Evolutionary conservation across 805 yeast species (phyloP).

Genomic region (Saccharomycopsis olivae): DNA sequence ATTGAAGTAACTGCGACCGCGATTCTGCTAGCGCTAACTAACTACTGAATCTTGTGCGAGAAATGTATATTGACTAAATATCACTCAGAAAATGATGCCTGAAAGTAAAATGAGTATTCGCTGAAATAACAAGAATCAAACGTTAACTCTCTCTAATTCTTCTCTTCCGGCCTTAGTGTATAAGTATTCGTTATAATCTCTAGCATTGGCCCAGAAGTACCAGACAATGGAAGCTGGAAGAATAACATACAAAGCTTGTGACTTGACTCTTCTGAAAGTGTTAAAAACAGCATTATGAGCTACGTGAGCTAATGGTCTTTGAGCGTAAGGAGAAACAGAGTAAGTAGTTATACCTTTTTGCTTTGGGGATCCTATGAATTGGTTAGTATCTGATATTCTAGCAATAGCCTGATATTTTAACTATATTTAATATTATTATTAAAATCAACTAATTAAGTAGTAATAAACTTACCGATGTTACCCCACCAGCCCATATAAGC

Average conservation of each 20-base stretch:
- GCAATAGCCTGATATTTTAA: not conserved
- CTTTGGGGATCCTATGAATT: conserved; percentile 46
- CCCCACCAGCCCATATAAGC: conserved; percentile 99
- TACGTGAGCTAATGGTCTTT: conserved; percentile 82
- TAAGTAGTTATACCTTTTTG: conserved; percentile 82
- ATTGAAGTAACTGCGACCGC: no score
- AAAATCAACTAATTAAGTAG: not conserved
- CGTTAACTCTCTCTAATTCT: conserved; percentile 82
- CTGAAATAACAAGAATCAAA: no score
- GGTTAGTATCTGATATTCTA: not conserved
- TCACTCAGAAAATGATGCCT: no score
- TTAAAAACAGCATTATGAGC: conserved; percentile 82
- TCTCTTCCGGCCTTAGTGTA: conserved; percentile 98
- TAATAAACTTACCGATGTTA: conserved; percentile 44
- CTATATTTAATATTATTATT: not conserved
- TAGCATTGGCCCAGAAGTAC: conserved; percentile 78
- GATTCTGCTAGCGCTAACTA: no score
- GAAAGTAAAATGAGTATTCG: no score
- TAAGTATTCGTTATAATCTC: conserved; percentile 85
- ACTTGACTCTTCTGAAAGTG: conserved; percentile 85
- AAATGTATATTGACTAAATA: no score
- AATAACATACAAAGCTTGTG: conserved; percentile 68
- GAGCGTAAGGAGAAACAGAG: conserved; percentile 89
- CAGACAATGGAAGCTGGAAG: conserved; percentile 75
- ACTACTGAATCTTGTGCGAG: no score